phyloP scores from a whole-genome alignment of 1,284 basidiomycete species.

The Golubevia sp. region DNA sequence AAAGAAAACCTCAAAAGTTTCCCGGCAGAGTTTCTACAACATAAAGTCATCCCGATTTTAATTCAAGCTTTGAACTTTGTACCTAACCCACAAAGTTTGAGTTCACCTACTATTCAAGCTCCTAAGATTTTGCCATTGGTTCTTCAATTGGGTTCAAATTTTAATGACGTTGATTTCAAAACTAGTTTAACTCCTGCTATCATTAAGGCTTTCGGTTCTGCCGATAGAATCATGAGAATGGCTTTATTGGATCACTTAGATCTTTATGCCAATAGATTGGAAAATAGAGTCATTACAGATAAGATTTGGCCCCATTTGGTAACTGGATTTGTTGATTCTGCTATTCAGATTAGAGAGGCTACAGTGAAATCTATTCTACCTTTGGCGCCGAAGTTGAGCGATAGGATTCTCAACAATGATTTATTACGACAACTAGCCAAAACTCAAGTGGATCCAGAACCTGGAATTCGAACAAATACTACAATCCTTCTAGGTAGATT shows the following conservation, averaged over 20 bases:
- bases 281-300: conserved; percentile 80
- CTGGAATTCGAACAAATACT: conserved; percentile 95
- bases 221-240: conserved; percentile 88
- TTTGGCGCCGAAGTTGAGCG: conserved; percentile 78
- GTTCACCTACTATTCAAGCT: conserved; percentile 1
- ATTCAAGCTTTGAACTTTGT: conserved; percentile 67
- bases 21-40: conserved; percentile 82
- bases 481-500: conserved; percentile 93
- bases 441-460: conserved; percentile 87
- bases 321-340: conserved; percentile 93
- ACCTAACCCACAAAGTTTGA: not conserved
- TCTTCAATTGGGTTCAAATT: conserved; percentile 32
- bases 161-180: conserved; percentile 39
- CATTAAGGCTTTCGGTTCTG: conserved; percentile 38
- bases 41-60: conserved; percentile 84
- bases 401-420: conserved; percentile 95
- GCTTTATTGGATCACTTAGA: conserved; percentile 83
- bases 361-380: conserved; percentile 86
- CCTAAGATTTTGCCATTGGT: conserved; percentile 43
- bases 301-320: conserved; percentile 93
- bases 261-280: conserved; percentile 83
- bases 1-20: conserved; percentile 62
- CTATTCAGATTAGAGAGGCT: conserved; percentile 89
- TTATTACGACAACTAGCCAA: conserved; percentile 88
- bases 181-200: conserved; percentile 27